Conservation (phyloP, 2,329 filamentous ascomycete genomes). For the Botrytis squamosa region DNA sequence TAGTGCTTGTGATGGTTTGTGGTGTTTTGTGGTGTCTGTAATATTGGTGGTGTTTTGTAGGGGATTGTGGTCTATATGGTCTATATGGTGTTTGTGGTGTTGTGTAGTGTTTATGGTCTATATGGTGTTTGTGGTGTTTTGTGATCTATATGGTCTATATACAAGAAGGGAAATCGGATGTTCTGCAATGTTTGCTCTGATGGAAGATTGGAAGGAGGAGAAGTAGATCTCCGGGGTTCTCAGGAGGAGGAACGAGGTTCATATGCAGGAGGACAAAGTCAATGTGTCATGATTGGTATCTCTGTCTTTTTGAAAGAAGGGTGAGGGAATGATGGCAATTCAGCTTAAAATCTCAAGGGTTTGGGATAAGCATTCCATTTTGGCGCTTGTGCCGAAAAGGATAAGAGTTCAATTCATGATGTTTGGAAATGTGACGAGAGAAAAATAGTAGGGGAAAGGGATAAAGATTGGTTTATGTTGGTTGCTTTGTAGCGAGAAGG, state of each 20-base stretch:
- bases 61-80: neutral
- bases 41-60: too few relatives aligned
- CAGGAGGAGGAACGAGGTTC: neutral
- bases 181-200: neutral
- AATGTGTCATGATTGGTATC: neutral
- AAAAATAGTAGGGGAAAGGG: neutral
- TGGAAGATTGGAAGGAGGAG: neutral
- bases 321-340: neutral
- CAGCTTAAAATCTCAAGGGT: neutral
- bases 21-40: too few relatives aligned
- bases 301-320: neutral
- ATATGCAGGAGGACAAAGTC: neutral
- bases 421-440: neutral
- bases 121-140: neutral
- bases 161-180: neutral
- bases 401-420: neutral
- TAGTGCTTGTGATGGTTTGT: too few relatives aligned
- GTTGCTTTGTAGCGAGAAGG: neutral
- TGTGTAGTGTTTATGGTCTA: neutral
- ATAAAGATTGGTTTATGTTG: too few relatives aligned
- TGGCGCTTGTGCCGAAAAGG: neutral
- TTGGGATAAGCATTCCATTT: neutral
- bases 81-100: neutral
- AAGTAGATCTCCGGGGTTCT: neutral
- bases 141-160: neutral